These are phyloP conservation scores for Irpex sp. DNA, from an alignment of 1,284 basidiomycete species.

Conservation along the genomic window DNA sequence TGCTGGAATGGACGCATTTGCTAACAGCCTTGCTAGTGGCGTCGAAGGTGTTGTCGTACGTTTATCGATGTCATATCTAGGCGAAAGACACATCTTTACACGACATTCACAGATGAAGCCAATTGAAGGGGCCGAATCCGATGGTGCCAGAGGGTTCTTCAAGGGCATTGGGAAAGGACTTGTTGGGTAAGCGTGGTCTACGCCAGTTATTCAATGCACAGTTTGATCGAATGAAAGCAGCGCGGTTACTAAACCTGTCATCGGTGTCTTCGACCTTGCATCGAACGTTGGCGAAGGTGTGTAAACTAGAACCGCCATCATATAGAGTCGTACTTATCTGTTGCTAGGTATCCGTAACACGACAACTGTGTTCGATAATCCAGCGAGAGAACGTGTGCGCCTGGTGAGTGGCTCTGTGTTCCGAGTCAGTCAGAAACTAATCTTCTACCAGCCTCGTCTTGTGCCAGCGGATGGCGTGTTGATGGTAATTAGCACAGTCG, in stretches of 20 bases:
- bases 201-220: constrained; percentile 7
- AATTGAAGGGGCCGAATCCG: constrained; percentile 93
- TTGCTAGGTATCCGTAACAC: constrained; percentile 87
- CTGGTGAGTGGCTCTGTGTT: constrained; percentile 44
- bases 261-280: constrained; percentile 95
- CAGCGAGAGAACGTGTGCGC: constrained; percentile 85
- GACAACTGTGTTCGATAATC: constrained; percentile 95
- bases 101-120: constrained; percentile 74
- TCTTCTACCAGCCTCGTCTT: constrained; percentile 66
- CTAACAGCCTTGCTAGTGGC: constrained; percentile 92
- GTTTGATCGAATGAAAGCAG: constrained; percentile 35
- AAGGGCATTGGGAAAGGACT: constrained; percentile 97
- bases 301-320: neutral
- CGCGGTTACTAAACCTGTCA: constrained; percentile 93
- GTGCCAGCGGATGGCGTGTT: constrained; percentile 85
- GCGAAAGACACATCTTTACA: neutral
- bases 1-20: constrained; percentile 91
- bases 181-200: constrained; percentile 65
- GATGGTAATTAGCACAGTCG: constrained; percentile 47
- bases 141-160: constrained; percentile 95
- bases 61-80: neutral
- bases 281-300: constrained; percentile 93
- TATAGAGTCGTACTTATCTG: neutral
- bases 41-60: constrained; percentile 92
- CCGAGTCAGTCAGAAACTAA: neutral